Percentiles rank a stretch among this genome's conserved stretches.
These are phyloP conservation scores for Mortierella polycephala DNA, from an alignment of 371 early-diverging fungal genomes.

Conservation along the genomic window DNA sequence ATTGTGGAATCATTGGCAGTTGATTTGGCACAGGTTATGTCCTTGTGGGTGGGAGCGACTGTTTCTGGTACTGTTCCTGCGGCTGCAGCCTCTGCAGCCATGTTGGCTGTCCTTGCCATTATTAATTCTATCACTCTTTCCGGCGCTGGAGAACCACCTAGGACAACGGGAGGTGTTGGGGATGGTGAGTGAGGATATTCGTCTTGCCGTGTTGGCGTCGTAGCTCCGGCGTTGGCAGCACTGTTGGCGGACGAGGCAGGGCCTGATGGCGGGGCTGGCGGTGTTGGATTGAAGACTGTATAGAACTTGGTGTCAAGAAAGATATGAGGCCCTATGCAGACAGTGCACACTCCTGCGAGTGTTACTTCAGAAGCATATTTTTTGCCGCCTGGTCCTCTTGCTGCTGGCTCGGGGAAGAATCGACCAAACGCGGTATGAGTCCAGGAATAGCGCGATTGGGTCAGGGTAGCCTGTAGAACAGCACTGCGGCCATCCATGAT, in stretches of 20 bases:
- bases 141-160: conserved; percentile 25
- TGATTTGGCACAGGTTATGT: neutral
- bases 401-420: conserved; percentile 39
- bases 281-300: conserved; percentile 37
- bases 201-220: conserved; percentile 8
- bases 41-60: neutral
- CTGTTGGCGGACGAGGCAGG: conserved; percentile 7
- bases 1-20: neutral
- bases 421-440: conserved; percentile 38
- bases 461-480: conserved; percentile 34
- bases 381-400: conserved; percentile 32
- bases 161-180: conserved; percentile 11
- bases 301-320: conserved; percentile 50
- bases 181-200: conserved; percentile 14
- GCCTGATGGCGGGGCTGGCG: conserved; percentile 2
- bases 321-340: conserved; percentile 53
- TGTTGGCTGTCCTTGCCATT: conserved; percentile 19
- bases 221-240: conserved; percentile 3
- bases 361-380: conserved; percentile 32
- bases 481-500: conserved; percentile 17
- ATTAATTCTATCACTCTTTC: conserved; percentile 44
- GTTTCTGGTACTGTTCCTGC: conserved; percentile 12
- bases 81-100: conserved; percentile 16
- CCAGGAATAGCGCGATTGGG: conserved; percentile 39
- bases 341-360: conserved; percentile 32